phyloP scores from a whole-genome alignment of 805 yeast species.

The Wickerhamomyces mucosus region DNA sequence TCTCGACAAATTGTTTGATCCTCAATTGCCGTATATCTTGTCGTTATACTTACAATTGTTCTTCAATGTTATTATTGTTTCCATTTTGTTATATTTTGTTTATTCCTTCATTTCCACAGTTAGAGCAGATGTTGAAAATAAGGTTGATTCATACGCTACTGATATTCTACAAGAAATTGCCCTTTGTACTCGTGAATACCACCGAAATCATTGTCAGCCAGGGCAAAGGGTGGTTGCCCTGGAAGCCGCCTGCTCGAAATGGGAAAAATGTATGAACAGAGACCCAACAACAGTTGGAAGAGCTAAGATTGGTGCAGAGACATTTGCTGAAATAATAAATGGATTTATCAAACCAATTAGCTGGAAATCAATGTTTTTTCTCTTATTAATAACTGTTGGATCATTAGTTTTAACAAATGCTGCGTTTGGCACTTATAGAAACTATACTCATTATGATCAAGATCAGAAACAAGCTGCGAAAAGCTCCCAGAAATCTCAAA shows the following conservation, averaged over 20 bases:
- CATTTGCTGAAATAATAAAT: slow-evolving; percentile 74
- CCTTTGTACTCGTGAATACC: slow-evolving; percentile 59
- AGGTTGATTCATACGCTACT: slow-evolving; percentile 52
- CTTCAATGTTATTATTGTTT: slow-evolving; percentile 44
- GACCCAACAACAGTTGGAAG: slow-evolving; percentile 62
- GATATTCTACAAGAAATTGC: slow-evolving; percentile 57
- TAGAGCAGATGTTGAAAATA: slow-evolving; percentile 58
- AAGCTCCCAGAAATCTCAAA: too few species aligned
- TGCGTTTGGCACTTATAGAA: slow-evolving; percentile 35
- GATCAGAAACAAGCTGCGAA: too few species aligned
- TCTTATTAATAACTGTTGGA: slow-evolving; percentile 38
- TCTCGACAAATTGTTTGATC: slow-evolving; percentile 24
- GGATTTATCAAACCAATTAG: slow-evolving; percentile 65
- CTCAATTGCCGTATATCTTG: slow-evolving; percentile 44
- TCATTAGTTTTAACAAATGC: slow-evolving; percentile 41
- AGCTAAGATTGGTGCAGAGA: slow-evolving; percentile 69
- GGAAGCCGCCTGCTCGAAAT: slow-evolving; percentile 55
- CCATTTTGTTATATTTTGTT: slow-evolving; percentile 41
- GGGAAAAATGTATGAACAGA: slow-evolving; percentile 77
- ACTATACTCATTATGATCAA: too few species aligned
- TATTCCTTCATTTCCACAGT: slow-evolving; percentile 46
- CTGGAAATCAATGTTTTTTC: slow-evolving; percentile 52
- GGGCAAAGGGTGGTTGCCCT: slow-evolving; percentile 64
- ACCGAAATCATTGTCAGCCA: slow-evolving; percentile 62
- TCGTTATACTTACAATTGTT: slow-evolving; percentile 56